These are phyloP conservation scores for Orychophragmus violaceus DNA, from an alignment of 345 rosid species.

Conservation along the genomic window DNA sequence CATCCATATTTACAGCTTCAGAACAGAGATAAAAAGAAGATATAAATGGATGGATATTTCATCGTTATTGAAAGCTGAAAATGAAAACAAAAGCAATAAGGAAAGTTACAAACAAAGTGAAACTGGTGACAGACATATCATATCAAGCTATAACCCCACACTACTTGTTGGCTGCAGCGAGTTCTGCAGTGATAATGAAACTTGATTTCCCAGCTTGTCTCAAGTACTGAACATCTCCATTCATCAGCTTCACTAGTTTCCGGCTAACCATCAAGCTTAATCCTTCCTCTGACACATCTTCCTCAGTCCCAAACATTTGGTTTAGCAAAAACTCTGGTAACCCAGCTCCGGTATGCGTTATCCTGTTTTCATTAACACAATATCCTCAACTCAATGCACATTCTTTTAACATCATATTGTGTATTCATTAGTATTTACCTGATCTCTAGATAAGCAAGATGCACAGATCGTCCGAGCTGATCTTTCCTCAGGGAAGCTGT, in stretches of 20 bases:
- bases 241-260: constrained; percentile 77
- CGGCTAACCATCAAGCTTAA: constrained; percentile 65
- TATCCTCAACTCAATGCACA: neutral
- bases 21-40: constrained; percentile 8
- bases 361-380: constrained; percentile 35
- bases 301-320: constrained; percentile 65
- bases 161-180: constrained; percentile 51
- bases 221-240: constrained; percentile 79
- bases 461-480: constrained; percentile 63
- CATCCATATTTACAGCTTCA: constrained; percentile 29
- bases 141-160: neutral
- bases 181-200: constrained; percentile 58
- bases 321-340: constrained; percentile 60
- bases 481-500: constrained; percentile 56
- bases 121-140: neutral
- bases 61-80: constrained; percentile 11
- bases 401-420: neutral
- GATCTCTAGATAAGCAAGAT: constrained; percentile 61
- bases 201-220: constrained; percentile 78
- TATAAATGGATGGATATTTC: constrained; percentile 22
- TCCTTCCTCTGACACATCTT: constrained; percentile 65
- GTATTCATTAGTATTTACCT: constrained; percentile 39
- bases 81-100: neutral
- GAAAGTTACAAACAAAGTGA: constrained; percentile 9
- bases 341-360: constrained; percentile 63